Base-by-base conservation (phyloP, 768 basidiomycete species). In the Lactarius hengduanensis region DNA sequence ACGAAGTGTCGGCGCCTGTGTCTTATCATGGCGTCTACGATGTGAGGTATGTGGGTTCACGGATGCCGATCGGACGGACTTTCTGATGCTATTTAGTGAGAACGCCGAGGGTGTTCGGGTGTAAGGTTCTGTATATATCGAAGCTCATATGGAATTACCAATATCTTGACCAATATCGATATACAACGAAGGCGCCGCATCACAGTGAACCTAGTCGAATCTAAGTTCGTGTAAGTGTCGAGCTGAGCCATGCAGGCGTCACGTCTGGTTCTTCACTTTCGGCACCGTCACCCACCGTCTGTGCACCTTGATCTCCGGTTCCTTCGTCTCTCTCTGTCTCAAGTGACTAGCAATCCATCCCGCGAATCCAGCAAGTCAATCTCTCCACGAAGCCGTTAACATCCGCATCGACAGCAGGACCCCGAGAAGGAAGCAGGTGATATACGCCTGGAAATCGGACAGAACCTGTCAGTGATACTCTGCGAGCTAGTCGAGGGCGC, bases 301-400 rank as follows among this genome's bases (percentile, higher is more conserved):
- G 7, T 13, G 9, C 69, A 79, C 76, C 77, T 87, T 88, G 62
- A 89, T 80, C 55, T 80, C 77, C 32, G 73, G 71, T 34, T 86
- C 87, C 8, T 83, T 71, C 55, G 72, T 91, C 90, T 2, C 89
- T 81, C 64, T 81, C 79, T 8, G 85, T 84, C 75, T 83, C 81
- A 76, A 89, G 90, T 73, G 86, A 87, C 89, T 88, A 91, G 66
- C 88, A 84, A 41, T 89, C 74, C 45, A 84, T 85, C 77, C 87
- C 89, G 30, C 88, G 83, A 68, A 88, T 87, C 88, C 88, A 89
- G 68, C 56, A 4, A 10, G 1, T 20, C n/a, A 47, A 11, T n/a
- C 88, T 87, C 50, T 81, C 75, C 50, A 90, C 78, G 66, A 90
- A 91, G 22, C 77, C 75, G 18, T 73, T 73, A 41, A 90, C 87